Percentiles rank a stretch among this genome's conserved stretches.
Evolutionary conservation across 331 rosid genomes (phyloP).

Genomic region (Quercus phellos): DNA sequence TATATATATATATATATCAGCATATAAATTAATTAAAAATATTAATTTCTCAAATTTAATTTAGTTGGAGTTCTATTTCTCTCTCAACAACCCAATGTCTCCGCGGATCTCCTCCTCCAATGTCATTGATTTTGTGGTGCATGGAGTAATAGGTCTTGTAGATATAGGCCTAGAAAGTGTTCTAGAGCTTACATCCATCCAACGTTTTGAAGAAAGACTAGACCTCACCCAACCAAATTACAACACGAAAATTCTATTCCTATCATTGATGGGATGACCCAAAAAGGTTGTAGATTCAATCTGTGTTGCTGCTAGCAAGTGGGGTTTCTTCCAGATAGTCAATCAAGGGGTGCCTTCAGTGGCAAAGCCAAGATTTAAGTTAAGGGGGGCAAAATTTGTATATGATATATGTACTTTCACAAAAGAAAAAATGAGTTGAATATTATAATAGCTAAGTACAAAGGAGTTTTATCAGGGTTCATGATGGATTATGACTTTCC

Average conservation of each 20-base stretch:
- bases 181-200: not conserved
- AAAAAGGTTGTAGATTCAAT: constrained; percentile 1
- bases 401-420: no score
- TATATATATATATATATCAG: no score
- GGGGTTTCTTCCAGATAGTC: constrained; percentile 20
- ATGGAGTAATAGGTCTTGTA: constrained; percentile 1
- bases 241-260: not conserved
- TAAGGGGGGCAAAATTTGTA: no score
- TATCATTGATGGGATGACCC: constrained; percentile 16
- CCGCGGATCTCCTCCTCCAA: not conserved
- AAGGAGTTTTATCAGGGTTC: no score
- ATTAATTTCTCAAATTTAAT: no score
- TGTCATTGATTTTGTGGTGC: constrained; percentile 7
- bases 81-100: not conserved
- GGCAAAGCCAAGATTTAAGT: no score
- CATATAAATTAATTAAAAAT: no score
- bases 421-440: no score
- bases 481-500: no score
- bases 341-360: not conserved
- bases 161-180: not conserved
- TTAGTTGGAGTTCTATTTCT: no score
- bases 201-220: constrained; percentile 1
- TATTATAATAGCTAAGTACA: no score
- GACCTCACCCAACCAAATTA: not conserved
- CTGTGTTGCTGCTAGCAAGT: not conserved